Evolutionary conservation across 257 asterid genomes (phyloP).

Genomic region (Gentiana dahurica): DNA sequence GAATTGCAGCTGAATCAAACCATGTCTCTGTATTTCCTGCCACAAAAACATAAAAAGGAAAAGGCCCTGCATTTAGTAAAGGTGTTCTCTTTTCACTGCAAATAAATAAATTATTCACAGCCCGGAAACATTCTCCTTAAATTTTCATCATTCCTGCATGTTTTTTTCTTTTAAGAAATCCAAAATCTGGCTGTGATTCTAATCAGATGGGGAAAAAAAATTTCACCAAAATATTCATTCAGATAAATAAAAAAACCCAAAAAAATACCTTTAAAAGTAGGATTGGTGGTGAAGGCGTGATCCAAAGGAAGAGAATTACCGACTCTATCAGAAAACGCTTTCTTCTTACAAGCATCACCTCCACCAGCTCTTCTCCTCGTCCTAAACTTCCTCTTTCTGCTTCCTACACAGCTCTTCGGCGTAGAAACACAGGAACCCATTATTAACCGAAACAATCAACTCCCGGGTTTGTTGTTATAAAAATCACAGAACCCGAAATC

Average conservation of each 20-base stretch:
- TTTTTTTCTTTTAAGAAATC: constrained; percentile 2
- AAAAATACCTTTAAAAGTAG: constrained; percentile 40
- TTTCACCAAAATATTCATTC: neutral
- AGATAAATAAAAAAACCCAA: neutral
- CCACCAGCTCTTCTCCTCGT: constrained; percentile 30
- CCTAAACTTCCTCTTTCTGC: constrained; percentile 29
- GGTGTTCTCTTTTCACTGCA: neutral
- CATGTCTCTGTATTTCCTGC: constrained; percentile 76
- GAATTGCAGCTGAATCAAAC: constrained; percentile 67
- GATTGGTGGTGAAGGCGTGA: constrained; percentile 41
- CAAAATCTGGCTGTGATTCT: neutral
- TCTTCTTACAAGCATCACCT: constrained; percentile 28
- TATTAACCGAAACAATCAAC: neutral
- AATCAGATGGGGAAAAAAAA: neutral
- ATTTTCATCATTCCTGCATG: too few species aligned
- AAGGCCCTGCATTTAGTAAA: neutral
- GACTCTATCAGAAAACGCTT: constrained; percentile 42
- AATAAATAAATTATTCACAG: neutral
- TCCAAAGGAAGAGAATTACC: constrained; percentile 54
- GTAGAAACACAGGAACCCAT: constrained; percentile 95
- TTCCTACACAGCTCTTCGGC: constrained; percentile 46
- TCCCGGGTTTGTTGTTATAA: too few species aligned
- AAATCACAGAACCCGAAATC: too few species aligned
- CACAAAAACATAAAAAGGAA: neutral
- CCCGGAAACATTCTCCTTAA: too few species aligned